Evolutionary conservation across 1,139 yeast genomes (phyloP).

Genomic region (Hanseniaspora sp.): DNA sequence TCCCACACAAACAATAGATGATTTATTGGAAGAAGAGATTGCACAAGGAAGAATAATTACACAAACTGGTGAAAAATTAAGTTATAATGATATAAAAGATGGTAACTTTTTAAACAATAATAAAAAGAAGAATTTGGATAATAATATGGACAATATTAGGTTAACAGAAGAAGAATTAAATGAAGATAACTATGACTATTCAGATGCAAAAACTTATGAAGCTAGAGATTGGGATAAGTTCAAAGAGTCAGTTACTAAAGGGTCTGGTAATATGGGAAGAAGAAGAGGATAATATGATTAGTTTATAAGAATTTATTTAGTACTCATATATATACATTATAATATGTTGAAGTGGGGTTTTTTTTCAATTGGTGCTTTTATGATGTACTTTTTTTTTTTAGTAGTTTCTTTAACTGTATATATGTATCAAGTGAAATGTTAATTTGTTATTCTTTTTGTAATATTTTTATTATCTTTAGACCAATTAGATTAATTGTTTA

Average conservation of each 20-base stretch:
- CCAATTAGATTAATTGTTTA: too few species aligned
- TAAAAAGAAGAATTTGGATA: conserved; percentile 24
- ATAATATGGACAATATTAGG: conserved; percentile 29
- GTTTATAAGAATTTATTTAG: background rate
- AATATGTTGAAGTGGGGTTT: too few species aligned
- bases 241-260: conserved; percentile 74
- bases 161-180: conserved; percentile 36
- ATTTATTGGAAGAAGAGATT: conserved; percentile 73
- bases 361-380: background rate
- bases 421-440: too few species aligned
- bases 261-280: conserved; percentile 78
- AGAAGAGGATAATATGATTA: conserved; percentile 33
- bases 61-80: conserved; percentile 37
- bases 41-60: conserved; percentile 70
- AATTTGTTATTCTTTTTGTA: background rate
- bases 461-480: background rate
- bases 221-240: conserved; percentile 88
- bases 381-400: too few species aligned
- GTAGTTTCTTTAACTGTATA: too few species aligned
- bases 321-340: background rate
- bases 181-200: conserved; percentile 40
- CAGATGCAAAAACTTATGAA: conserved; percentile 47
- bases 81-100: conserved; percentile 22
- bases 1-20: conserved; percentile 94
- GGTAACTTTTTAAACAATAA: conserved; percentile 21